Base-by-base conservation (phyloP, 2,329 filamentous ascomycete species). In the Salinomyces thailandicus region DNA sequence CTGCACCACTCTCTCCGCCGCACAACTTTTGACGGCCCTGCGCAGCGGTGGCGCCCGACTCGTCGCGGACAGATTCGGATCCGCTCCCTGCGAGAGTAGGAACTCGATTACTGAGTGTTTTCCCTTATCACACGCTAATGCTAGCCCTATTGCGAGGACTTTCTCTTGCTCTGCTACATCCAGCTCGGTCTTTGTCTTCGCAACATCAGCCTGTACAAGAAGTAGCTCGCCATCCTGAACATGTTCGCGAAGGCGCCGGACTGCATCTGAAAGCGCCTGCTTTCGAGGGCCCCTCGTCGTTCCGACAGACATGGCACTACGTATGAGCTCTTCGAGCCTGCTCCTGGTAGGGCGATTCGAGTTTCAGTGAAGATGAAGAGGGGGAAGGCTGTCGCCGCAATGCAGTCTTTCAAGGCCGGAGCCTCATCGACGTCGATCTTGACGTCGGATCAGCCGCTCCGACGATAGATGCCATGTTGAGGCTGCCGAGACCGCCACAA, bases 101-200 rank as follows among this genome's bases (percentile, higher is more conserved):
- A 16, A 18, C 4, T 28, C 18, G 5, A 32, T 38, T n/a, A 31
- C 18, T 13, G 35, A 29, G 13, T 13, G 26, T n/a, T 22, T 13
- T 3, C 33, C 38, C 20, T 33, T 16, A 5, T 39, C 31, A 27
- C 35, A 41, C 32, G 30, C 15, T 11, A 39, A 34, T 3, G 33
- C 29, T 15, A 44, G 29, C 9, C 32, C 35, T 24, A 41, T 35
- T 5, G 32, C 36, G 19, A 44, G 38, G 8, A 33, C 20, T 7
- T 44, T 34, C 2, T 36, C 11, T 7, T 18, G 19, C 5, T 24
- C 14, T 13, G 13, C 17, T 13, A n/a, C 9, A n/a, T 26, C 22
- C 2, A 26, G 22, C 9, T 8, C n/a, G 9, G 9, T n/a, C 9
- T 26, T 26, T 8, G 22, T n/a, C n/a, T 26, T 26, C n/a, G 20